Conservation (phyloP, 2,329 filamentous ascomycete genomes). For the Peltaster fructicola region DNA sequence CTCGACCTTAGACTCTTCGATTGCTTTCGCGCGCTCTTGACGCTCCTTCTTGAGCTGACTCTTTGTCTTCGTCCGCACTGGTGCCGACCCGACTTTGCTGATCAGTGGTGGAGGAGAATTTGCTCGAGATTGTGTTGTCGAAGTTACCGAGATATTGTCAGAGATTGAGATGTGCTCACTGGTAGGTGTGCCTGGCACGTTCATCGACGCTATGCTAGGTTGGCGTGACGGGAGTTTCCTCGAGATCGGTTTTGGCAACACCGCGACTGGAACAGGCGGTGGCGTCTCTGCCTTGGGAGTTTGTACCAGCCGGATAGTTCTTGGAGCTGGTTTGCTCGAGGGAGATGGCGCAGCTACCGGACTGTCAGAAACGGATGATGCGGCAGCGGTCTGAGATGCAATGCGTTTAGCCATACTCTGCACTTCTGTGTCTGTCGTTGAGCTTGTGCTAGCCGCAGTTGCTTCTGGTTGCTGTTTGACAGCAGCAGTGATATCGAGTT, state of each 20-base stretch:
- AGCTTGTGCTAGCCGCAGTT: too few relatives aligned
- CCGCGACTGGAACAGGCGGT: conserved; percentile 24
- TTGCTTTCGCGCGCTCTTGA: conserved; percentile 24
- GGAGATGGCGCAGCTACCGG: conserved; percentile 31
- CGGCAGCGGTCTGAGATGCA: conserved; percentile 34
- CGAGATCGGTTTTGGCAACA: too few relatives aligned
- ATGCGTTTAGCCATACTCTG: conserved; percentile 4
- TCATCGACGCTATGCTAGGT: conserved; percentile 37
- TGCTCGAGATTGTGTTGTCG: conserved; percentile 52
- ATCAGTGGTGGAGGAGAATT: conserved; percentile 48
- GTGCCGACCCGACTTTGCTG: conserved; percentile 47
- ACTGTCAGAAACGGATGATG: conserved; percentile 35
- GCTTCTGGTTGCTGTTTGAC: conserved; percentile 11
- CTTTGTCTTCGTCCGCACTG: conserved; percentile 54
- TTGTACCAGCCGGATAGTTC: conserved; percentile 52
- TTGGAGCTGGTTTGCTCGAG: conserved; percentile 33
- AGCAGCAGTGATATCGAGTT: conserved; percentile 29
- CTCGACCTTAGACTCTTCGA: conserved; percentile 23
- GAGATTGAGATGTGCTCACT: conserved; percentile 51
- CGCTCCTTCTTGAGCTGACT: conserved; percentile 59
- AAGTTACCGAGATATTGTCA: conserved; percentile 58
- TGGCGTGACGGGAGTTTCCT: conserved; percentile 31
- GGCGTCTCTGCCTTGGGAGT: conserved; percentile 45
- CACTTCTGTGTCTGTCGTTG: too few relatives aligned
- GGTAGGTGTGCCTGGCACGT: conserved; percentile 52